These are phyloP conservation scores for Globisporangium emineosum DNA, from an alignment of 352 stramenopile species.

Conservation along the genomic window DNA sequence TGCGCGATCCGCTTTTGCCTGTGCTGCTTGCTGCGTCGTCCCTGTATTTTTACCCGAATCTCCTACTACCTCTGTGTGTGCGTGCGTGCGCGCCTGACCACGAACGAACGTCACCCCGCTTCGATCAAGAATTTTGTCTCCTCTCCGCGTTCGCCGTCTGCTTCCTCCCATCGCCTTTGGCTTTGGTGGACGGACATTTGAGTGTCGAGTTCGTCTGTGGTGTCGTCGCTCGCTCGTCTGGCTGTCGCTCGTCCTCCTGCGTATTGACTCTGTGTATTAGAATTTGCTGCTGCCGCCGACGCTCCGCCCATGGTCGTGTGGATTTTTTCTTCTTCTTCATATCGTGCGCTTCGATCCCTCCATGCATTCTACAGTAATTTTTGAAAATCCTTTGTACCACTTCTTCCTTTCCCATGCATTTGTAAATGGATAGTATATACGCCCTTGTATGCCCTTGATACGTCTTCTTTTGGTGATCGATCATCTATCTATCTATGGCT, in stretches of 20 bases:
- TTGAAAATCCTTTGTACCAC: slow-evolving; percentile 9
- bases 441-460: background rate
- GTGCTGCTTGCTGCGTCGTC: background rate
- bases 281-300: slow-evolving; percentile 11
- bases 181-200: background rate
- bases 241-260: background rate
- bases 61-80: background rate
- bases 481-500: background rate
- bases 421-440: slow-evolving; percentile 11
- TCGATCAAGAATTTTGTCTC: slow-evolving; percentile 11
- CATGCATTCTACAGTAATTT: background rate
- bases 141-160: slow-evolving; percentile 7
- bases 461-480: background rate
- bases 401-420: background rate
- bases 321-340: background rate
- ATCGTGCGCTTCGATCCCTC: background rate
- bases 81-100: background rate
- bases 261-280: slow-evolving; percentile 7
- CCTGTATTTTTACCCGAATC: slow-evolving; percentile 10
- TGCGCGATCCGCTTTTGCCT: background rate
- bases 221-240: background rate
- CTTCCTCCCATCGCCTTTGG: background rate
- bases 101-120: background rate
- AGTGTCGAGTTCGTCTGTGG: background rate
- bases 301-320: slow-evolving; percentile 9